These are phyloP conservation scores for Linum lewisii DNA, from an alignment of 345 rosid genomes.

Conservation along the genomic window DNA sequence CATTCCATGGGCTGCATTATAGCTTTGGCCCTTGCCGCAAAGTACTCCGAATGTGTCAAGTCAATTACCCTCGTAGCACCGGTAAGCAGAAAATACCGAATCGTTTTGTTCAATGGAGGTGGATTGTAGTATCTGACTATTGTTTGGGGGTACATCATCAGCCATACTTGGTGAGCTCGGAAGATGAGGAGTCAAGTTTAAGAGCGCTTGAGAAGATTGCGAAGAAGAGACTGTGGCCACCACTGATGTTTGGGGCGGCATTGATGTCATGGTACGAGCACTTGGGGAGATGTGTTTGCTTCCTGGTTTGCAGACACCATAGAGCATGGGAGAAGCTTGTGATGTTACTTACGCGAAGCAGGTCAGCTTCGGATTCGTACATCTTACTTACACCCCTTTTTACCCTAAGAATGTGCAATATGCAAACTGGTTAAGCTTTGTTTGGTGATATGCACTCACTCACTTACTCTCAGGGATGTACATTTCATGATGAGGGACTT, in stretches of 20 bases:
- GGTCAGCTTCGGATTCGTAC: constrained; percentile 21
- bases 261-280: constrained; percentile 84
- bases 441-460: too few species aligned
- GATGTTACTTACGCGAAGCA: constrained; percentile 42
- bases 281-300: constrained; percentile 54
- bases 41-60: constrained; percentile 32
- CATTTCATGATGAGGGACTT: constrained; percentile 30
- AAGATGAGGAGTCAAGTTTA: constrained; percentile 31
- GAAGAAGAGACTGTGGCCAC: constrained; percentile 70
- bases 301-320: constrained; percentile 52
- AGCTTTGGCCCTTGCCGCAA: constrained; percentile 54
- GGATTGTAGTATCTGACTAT: neutral
- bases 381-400: neutral
- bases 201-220: constrained; percentile 44
- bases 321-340: constrained; percentile 54
- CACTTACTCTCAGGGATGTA: constrained; percentile 45
- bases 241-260: constrained; percentile 39
- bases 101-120: neutral
- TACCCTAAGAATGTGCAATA: too few species aligned
- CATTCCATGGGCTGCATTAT: constrained; percentile 81
- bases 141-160: constrained; percentile 1
- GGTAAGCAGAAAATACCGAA: constrained; percentile 20
- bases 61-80: constrained; percentile 62
- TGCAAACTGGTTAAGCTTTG: too few species aligned
- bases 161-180: constrained; percentile 43